A percentile compares a stretch with the other conserved stretches of the same genome.
phyloP scores from a whole-genome alignment of 2,329 filamentous ascomycete genomes.

The Penicillium sp. region DNA sequence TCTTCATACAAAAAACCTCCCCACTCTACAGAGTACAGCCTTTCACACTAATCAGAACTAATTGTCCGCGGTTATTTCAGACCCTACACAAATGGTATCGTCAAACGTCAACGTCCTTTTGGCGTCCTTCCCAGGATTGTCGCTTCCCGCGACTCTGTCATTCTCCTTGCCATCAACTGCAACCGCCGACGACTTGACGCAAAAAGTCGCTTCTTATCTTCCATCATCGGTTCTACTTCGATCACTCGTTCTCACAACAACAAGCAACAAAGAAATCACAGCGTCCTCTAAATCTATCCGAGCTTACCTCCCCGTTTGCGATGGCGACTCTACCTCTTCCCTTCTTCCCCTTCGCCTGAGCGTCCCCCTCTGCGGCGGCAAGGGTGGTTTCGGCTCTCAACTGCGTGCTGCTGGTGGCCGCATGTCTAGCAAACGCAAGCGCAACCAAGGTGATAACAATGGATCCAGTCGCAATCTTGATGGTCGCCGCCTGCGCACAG shows the following conservation, averaged over 20 bases:
- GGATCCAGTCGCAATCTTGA: slow-evolving; percentile 91
- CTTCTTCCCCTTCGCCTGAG: slow-evolving; percentile 81
- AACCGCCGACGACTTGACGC: slow-evolving; percentile 63
- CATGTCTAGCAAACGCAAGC: slow-evolving; percentile 95
- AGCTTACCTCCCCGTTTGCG: slow-evolving; percentile 53
- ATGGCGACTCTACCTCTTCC: slow-evolving; percentile 52
- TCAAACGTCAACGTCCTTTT: slow-evolving; percentile 74
- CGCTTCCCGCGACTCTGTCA: slow-evolving; percentile 75
- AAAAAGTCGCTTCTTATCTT: slow-evolving; percentile 53
- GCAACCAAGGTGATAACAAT: slow-evolving; percentile 75
- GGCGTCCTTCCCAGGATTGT: slow-evolving; percentile 76
- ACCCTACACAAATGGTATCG: slow-evolving; percentile 49
- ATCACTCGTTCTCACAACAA: slow-evolving; percentile 72
- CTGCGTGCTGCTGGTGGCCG: slow-evolving; percentile 93
- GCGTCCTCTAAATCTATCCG: slow-evolving; percentile 53
- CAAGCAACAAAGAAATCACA: slow-evolving; percentile 68
- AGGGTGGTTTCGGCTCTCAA: slow-evolving; percentile 96
- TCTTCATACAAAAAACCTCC: background rate
- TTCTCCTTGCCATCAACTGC: slow-evolving; percentile 66
- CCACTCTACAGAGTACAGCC: background rate
- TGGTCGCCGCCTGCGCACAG: slow-evolving; percentile 80
- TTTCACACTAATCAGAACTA: too few relatives aligned
- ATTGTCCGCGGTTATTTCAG: background rate
- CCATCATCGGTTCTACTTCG: slow-evolving; percentile 56
- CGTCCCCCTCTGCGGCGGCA: slow-evolving; percentile 79